Base-by-base conservation (phyloP, 1,284 basidiomycete species). In the Cryptococcus amylolentus region DNA sequence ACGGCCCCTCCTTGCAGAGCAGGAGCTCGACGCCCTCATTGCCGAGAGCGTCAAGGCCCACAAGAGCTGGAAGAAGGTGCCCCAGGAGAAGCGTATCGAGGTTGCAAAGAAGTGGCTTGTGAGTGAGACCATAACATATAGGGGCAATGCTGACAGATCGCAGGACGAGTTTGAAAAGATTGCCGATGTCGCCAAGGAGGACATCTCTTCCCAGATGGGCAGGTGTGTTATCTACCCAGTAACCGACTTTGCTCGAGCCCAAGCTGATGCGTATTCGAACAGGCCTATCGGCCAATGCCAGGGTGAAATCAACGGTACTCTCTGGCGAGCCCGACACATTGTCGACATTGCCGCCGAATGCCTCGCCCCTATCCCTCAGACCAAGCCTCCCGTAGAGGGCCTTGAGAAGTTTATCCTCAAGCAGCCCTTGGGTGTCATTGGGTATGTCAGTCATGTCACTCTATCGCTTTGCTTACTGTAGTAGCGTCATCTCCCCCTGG, bases 241-340 rank as follows among this genome's bases (percentile, higher is more conserved):
- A 27, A 16, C 26, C 26, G 27, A 42, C 41, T 42, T 23, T 16
- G 41, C 27, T 38, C 31, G 23, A 35, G 3, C 3, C 20, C 43
- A 20, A 42, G 23, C n/a, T n/a, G 52, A 41, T 42, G 14, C 49
- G 39, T 27, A 52, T 31, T 4, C 9, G n/a, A 14, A 35, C 61
- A 91, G 92, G 49, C 92, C 92, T 0, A 81, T 91, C 41, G 83
- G 84, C 0, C 88, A 91, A 72, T 80, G 81, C 42, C 77, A 84
- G 31, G 89, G 89, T 7, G 94, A 98, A 76, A 80, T 95, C 50
- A 81, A 82, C 48, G 91, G 91, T 1, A 86, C 89, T 39, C 74
- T 94, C 26, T 88, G 89, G 55, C 84, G 93, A 43, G 88, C 90
- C 10, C 80, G 84, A 48, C 89, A 94, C 73, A 84, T 97, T 82